Evolutionary conservation across 1,139 yeast species (phyloP).

Genomic region (Scheffersomyces parashehatae): DNA sequence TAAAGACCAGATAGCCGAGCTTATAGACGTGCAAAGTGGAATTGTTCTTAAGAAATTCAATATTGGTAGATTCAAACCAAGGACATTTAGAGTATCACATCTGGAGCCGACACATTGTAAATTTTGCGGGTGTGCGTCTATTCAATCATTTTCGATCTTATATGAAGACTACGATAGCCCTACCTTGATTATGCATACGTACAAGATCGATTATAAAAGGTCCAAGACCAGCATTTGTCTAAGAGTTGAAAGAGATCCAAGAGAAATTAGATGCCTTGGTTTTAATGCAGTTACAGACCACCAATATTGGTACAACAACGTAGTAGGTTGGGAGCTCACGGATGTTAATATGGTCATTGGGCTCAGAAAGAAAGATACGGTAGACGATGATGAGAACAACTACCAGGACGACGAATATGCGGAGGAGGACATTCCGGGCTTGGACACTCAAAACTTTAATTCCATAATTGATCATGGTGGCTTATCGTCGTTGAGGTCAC

Average conservation of each 20-base stretch:
- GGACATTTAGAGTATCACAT: slow-evolving; percentile 67
- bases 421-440: slow-evolving; percentile 12
- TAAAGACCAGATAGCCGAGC: slow-evolving; percentile 53
- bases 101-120: slow-evolving; percentile 86
- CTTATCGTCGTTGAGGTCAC: slow-evolving; percentile 11
- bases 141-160: slow-evolving; percentile 67
- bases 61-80: slow-evolving; percentile 64
- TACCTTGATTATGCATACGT: slow-evolving; percentile 70
- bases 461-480: slow-evolving; percentile 22
- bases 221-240: slow-evolving; percentile 81
- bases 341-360: slow-evolving; percentile 80
- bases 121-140: slow-evolving; percentile 87
- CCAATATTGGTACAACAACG: slow-evolving; percentile 63
- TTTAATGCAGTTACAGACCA: slow-evolving; percentile 74
- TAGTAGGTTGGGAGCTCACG: slow-evolving; percentile 77
- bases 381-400: slow-evolving; percentile 11
- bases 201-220: slow-evolving; percentile 61
- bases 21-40: slow-evolving; percentile 80
- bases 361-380: slow-evolving; percentile 47
- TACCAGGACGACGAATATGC: slow-evolving; percentile 9
- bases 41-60: slow-evolving; percentile 54
- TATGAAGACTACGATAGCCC: slow-evolving; percentile 63
- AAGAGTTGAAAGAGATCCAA: slow-evolving; percentile 87
- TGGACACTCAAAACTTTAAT: slow-evolving; percentile 9
- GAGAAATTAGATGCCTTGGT: slow-evolving; percentile 87